Percentiles rank a stretch among this genome's conserved stretches.
These are phyloP conservation scores for Acrocalymma vagum DNA, from an alignment of 2,329 filamentous ascomycete genomes.

Conservation along the genomic window DNA sequence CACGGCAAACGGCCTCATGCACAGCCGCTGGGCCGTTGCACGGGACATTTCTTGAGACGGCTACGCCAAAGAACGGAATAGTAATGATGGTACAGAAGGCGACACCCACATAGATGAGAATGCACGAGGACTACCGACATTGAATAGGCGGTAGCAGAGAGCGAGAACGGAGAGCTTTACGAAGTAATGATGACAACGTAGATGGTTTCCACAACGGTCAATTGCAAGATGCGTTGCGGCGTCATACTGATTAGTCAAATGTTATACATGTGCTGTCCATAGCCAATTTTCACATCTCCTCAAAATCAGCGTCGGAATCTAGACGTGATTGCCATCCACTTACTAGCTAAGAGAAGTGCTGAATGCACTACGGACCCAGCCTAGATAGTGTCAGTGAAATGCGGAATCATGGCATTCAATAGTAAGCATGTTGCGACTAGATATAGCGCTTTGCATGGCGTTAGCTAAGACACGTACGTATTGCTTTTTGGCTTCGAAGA, in stretches of 20 bases:
- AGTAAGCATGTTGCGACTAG: no score
- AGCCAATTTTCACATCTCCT: slow-evolving; percentile 3
- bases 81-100: slow-evolving; percentile 3
- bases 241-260: slow-evolving; percentile 4
- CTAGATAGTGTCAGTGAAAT: no score
- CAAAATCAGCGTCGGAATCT: neutral
- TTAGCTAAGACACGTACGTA: no score
- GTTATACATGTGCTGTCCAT: slow-evolving; percentile 8
- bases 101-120: slow-evolving; percentile 4
- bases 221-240: neutral
- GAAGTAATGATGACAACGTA: slow-evolving; percentile 1
- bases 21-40: no score
- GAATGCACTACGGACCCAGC: no score
- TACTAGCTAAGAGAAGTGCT: no score
- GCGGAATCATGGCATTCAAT: no score
- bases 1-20: no score
- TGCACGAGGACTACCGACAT: neutral
- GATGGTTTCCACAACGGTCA: neutral
- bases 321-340: neutral
- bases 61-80: slow-evolving; percentile 4
- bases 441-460: no score
- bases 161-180: slow-evolving; percentile 4
- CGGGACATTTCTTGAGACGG: no score
- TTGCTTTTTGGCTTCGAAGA: no score
- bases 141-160: slow-evolving; percentile 5